A percentile compares a stretch with the other conserved stretches of the same genome.
Conservation (phyloP, 2,329 filamentous ascomycete genomes). For the Xylariaceae sp. region DNA sequence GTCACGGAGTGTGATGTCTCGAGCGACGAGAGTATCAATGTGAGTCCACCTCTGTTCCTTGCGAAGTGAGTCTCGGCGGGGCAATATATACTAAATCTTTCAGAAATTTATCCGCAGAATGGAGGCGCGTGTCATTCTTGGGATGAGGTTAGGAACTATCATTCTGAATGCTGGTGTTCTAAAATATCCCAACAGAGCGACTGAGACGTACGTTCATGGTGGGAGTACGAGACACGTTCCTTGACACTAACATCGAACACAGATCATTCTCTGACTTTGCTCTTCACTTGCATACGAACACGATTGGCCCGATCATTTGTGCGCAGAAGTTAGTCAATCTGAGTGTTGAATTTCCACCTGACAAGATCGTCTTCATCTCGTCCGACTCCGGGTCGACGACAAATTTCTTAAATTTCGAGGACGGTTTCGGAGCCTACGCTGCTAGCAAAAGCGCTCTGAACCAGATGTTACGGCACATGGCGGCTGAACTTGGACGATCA, state of each 20-base stretch:
- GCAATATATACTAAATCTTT: not conserved
- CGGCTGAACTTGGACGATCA: slow-evolving; percentile 5
- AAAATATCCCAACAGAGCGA: slow-evolving; percentile 7
- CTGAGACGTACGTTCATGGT: slow-evolving; percentile 2
- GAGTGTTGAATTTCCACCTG: slow-evolving; percentile 1
- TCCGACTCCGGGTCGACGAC: slow-evolving; percentile 7
- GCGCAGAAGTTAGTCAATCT: slow-evolving; percentile 8
- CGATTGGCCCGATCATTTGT: slow-evolving; percentile 9
- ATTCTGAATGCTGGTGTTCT: slow-evolving; percentile 7
- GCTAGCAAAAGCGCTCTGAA: slow-evolving; percentile 9
- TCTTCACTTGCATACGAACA: slow-evolving; percentile 8
- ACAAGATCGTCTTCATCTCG: slow-evolving; percentile 7
- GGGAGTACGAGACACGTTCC: not conserved
- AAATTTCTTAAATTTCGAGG: slow-evolving; percentile 5
- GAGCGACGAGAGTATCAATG: slow-evolving; percentile 6
- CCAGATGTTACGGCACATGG: slow-evolving; percentile 9
- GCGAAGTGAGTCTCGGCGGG: not conserved
- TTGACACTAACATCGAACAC: not conserved
- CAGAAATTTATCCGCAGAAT: slow-evolving; percentile 4
- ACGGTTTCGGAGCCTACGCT: slow-evolving; percentile 9
- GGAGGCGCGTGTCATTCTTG: not conserved
- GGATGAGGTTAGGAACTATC: slow-evolving; percentile 6
- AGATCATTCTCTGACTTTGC: slow-evolving; percentile 9
- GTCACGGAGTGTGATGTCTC: slow-evolving; percentile 4
- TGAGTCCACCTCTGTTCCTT: not conserved